Conservation (phyloP, 169 alveolate species). For the Cryptosporidium xiaoi region DNA sequence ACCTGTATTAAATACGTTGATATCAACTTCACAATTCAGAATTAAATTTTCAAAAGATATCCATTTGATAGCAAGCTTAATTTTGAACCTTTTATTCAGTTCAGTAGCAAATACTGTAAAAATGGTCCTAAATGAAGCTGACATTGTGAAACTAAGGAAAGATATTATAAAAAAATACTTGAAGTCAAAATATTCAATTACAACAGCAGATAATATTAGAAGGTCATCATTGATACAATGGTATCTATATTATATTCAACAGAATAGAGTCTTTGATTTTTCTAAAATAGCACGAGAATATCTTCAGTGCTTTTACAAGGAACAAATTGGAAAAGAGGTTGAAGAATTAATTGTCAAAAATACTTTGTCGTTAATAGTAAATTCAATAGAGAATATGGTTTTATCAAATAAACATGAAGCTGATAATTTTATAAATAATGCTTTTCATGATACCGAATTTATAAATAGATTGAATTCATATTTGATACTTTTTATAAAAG, state of each 20-base stretch:
- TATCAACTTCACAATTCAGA: conserved; percentile 54
- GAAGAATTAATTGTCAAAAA: conserved; percentile 16
- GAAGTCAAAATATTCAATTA: background rate
- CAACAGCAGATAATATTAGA: background rate
- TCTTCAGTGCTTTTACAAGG: conserved; percentile 24
- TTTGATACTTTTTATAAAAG: background rate
- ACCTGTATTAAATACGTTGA: conserved; percentile 19
- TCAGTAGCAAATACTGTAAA: background rate
- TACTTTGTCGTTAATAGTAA: conserved; percentile 17
- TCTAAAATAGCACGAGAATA: conserved; percentile 9
- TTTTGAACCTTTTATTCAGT: conserved; percentile 5
- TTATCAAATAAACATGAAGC: conserved; percentile 14
- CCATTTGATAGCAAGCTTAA: background rate
- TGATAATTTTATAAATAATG: background rate
- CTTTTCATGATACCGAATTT: background rate
- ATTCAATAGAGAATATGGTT: conserved; percentile 56
- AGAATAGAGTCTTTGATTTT: background rate
- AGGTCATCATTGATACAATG: conserved; percentile 42
- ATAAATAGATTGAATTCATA: conserved; percentile 4
- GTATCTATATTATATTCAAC: conserved; percentile 45
- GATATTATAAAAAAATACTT: conserved; percentile 15
- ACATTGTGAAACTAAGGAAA: conserved; percentile 1
- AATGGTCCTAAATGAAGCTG: background rate
- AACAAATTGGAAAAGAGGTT: background rate
- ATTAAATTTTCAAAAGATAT: conserved; percentile 31